A percentile compares a stretch with the other conserved stretches of the same genome.
These are phyloP conservation scores for Phytophthora cryptogea DNA, from an alignment of 352 stramenopile genomes.

Conservation along the genomic window DNA sequence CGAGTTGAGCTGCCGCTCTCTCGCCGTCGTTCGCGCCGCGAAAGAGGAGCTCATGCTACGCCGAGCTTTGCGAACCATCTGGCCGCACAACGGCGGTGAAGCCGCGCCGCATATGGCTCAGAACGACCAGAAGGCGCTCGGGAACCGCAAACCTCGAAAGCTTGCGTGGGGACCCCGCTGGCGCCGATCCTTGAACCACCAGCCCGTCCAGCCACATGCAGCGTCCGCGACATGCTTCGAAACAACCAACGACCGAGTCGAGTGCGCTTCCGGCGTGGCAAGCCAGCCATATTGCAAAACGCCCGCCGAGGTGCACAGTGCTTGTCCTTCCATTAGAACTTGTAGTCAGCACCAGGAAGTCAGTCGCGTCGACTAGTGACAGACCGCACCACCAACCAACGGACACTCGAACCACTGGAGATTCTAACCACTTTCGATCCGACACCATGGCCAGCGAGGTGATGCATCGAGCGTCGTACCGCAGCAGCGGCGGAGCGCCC, in stretches of 20 bases:
- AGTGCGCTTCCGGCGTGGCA: neutral
- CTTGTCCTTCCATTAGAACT: neutral
- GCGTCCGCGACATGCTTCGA: slow-evolving; percentile 19
- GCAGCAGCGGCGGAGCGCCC: neutral
- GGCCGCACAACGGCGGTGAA: neutral
- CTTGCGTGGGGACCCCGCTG: neutral
- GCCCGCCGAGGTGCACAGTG: neutral
- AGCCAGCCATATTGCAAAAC: neutral
- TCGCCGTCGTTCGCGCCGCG: slow-evolving; percentile 17
- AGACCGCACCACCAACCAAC: slow-evolving; percentile 5
- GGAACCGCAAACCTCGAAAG: slow-evolving; percentile 19
- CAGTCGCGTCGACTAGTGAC: slow-evolving; percentile 22
- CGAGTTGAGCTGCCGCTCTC: slow-evolving; percentile 18
- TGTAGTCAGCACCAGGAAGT: slow-evolving; percentile 29
- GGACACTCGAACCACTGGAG: slow-evolving; percentile 1
- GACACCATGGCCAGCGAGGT: slow-evolving; percentile 25
- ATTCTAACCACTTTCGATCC: neutral
- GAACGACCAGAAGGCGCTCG: slow-evolving; percentile 21
- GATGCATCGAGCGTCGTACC: slow-evolving; percentile 21
- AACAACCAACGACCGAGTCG: slow-evolving; percentile 10
- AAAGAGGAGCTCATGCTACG: slow-evolving; percentile 13
- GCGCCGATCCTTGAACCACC: slow-evolving; percentile 23
- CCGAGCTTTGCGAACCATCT: slow-evolving; percentile 3
- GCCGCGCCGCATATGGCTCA: neutral
- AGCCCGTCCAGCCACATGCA: slow-evolving; percentile 14